Evolutionary conservation across 495 filamentous ascomycete species (phyloP).

Genomic region (Rostrohypoxylon terebratum): DNA sequence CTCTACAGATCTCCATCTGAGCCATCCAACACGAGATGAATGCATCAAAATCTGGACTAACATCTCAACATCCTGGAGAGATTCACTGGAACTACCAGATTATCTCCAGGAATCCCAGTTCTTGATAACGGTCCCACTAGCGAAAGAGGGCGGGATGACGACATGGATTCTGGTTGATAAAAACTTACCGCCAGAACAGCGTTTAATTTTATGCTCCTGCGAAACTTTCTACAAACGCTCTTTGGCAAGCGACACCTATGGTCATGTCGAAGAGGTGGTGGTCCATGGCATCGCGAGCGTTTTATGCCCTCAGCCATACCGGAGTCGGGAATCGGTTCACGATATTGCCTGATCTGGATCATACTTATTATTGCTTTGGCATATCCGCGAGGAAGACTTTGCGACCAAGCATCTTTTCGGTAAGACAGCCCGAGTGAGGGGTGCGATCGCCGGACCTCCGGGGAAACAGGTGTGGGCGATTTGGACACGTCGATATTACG

Average conservation of each 20-base stretch:
- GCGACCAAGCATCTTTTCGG: conserved; percentile 65
- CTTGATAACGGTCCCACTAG: conserved; percentile 72
- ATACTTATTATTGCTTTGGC: conserved; percentile 80
- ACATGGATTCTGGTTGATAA: conserved; percentile 83
- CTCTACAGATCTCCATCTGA: conserved; percentile 68
- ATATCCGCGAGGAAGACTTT: conserved; percentile 80
- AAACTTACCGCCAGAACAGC: conserved; percentile 55
- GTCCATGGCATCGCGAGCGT: conserved; percentile 85
- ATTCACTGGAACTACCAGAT: conserved; percentile 68
- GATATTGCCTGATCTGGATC: conserved; percentile 71
- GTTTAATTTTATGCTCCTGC: conserved; percentile 79
- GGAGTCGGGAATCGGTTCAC: conserved; percentile 65
- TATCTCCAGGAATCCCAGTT: conserved; percentile 81
- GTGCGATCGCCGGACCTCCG: conserved; percentile 67
- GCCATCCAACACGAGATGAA: conserved; percentile 73
- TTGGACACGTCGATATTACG: conserved; percentile 73
- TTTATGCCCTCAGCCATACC: conserved; percentile 74
- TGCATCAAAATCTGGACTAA: conserved; percentile 68
- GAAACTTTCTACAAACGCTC: conserved; percentile 84
- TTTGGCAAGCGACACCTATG: conserved; percentile 48
- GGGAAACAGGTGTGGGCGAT: conserved; percentile 70
- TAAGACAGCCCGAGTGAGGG: conserved; percentile 70
- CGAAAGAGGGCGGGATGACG: conserved; percentile 76
- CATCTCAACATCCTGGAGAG: conserved; percentile 77
- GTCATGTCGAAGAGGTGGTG: conserved; percentile 68